phyloP scores from a whole-genome alignment of 495 filamentous ascomycete species.

The Penicillium salamii region DNA sequence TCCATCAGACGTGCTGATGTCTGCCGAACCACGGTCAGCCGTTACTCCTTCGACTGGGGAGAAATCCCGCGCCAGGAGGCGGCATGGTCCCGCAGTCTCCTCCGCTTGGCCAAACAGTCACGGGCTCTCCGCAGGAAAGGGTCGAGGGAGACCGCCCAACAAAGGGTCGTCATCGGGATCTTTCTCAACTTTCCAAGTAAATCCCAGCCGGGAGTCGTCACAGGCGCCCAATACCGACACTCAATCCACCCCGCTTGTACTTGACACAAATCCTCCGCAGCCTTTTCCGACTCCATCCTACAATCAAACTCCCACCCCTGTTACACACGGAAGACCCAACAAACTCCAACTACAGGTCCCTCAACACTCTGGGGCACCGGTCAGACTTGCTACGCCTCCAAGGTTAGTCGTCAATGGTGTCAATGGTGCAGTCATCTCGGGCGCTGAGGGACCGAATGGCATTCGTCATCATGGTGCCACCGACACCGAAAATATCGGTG shows the following conservation, averaged over 20 bases:
- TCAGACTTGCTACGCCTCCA: slow-evolving; percentile 76
- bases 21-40: slow-evolving; percentile 66
- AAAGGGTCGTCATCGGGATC: slow-evolving; percentile 72
- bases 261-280: slow-evolving; percentile 26
- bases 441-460: neutral
- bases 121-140: slow-evolving; percentile 64
- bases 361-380: slow-evolving; percentile 65
- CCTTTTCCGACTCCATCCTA: slow-evolving; percentile 19
- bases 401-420: slow-evolving; percentile 68
- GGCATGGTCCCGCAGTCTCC: slow-evolving; percentile 92
- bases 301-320: slow-evolving; percentile 30
- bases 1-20: slow-evolving; percentile 47
- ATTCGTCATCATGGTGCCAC: neutral
- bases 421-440: slow-evolving; percentile 19
- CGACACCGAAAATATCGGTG: neutral
- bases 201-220: slow-evolving; percentile 48
- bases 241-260: slow-evolving; percentile 28
- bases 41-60: slow-evolving; percentile 56
- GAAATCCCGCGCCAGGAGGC: slow-evolving; percentile 58
- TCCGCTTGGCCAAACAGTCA: slow-evolving; percentile 85
- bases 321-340: slow-evolving; percentile 30
- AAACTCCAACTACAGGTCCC: slow-evolving; percentile 81
- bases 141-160: slow-evolving; percentile 81
- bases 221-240: slow-evolving; percentile 23
- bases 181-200: slow-evolving; percentile 83